phyloP scores from a whole-genome alignment of 192 early-diverging fungal genomes.

The Fimicolochytrium jonesii region DNA sequence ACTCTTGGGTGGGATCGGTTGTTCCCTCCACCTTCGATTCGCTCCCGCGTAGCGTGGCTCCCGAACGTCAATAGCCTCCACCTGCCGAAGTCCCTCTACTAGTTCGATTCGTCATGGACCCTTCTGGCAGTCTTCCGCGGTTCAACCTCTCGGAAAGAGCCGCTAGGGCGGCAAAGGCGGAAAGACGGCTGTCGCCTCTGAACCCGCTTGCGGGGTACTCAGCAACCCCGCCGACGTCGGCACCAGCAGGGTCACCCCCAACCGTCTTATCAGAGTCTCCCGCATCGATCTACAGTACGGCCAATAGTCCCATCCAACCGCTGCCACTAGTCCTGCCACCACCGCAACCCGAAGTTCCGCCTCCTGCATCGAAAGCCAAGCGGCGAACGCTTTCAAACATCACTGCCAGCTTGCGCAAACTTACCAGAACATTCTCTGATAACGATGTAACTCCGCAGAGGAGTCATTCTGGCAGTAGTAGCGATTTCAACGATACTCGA shows the following conservation, averaged over 20 bases:
- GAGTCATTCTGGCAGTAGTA: too few species aligned
- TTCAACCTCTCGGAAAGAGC: slow-evolving; percentile 1
- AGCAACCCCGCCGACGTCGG: slow-evolving; percentile 12
- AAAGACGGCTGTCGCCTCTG: slow-evolving; percentile 26
- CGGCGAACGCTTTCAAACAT: slow-evolving; percentile 25
- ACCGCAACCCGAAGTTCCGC: background rate
- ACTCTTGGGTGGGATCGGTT: too few species aligned
- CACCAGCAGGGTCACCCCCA: background rate
- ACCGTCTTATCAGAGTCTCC: background rate
- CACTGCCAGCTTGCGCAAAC: slow-evolving; percentile 23
- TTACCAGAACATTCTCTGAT: slow-evolving; percentile 26
- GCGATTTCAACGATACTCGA: too few species aligned
- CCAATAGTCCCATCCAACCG: too few species aligned
- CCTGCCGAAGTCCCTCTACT: too few species aligned
- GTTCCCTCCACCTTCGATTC: too few species aligned
- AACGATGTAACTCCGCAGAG: slow-evolving; percentile 6
- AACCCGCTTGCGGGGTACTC: slow-evolving; percentile 23
- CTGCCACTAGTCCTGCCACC: background rate
- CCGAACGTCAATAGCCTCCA: too few species aligned
- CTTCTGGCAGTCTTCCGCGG: too few species aligned
- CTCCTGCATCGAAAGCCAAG: slow-evolving; percentile 12
- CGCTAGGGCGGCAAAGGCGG: slow-evolving; percentile 12
- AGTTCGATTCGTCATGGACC: too few species aligned
- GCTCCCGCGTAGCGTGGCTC: too few species aligned
- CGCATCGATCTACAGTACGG: background rate